phyloP scores from a whole-genome alignment of 1,284 basidiomycete genomes.

The Austroboletus novae-zelandiae region DNA sequence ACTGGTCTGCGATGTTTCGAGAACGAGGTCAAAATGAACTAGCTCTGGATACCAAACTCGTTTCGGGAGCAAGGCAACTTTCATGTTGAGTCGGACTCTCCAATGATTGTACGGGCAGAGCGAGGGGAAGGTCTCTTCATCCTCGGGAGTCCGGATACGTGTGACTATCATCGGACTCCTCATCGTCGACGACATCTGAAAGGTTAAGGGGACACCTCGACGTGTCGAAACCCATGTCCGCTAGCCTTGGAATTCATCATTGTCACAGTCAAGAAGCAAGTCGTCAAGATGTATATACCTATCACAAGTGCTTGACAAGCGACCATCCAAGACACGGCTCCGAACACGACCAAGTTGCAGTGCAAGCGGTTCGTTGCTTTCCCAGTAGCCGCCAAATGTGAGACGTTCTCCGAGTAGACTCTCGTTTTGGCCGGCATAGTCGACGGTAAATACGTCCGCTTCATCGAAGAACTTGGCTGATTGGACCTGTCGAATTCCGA shows the following conservation, averaged over 20 bases:
- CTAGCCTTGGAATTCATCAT: constrained; percentile 4
- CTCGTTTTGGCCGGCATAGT: constrained; percentile 24
- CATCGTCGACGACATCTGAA: constrained; percentile 29
- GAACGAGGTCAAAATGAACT: constrained; percentile 26
- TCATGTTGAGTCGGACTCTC: no score
- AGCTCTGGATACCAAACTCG: constrained; percentile 18
- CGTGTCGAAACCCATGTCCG: no score
- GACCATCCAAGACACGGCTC: not conserved
- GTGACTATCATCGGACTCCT: constrained; percentile 28
- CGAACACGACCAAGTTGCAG: constrained; percentile 18
- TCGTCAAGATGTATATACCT: constrained; percentile 7
- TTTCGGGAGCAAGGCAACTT: not conserved
- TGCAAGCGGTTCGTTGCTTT: constrained; percentile 22
- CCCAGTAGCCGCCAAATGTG: constrained; percentile 19
- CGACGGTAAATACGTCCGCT: constrained; percentile 23
- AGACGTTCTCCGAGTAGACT: constrained; percentile 26
- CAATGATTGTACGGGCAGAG: not conserved
- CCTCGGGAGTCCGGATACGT: constrained; percentile 27
- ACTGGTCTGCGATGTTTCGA: constrained; percentile 14
- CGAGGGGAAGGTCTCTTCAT: constrained; percentile 16
- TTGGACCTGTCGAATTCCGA: constrained; percentile 24
- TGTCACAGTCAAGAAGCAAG: constrained; percentile 3
- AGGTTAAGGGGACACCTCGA: constrained; percentile 22
- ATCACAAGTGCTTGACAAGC: constrained; percentile 1
- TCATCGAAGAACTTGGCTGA: constrained; percentile 8